phyloP scores from a whole-genome alignment of 1,284 basidiomycete species.

The Termitomyces sp. region DNA sequence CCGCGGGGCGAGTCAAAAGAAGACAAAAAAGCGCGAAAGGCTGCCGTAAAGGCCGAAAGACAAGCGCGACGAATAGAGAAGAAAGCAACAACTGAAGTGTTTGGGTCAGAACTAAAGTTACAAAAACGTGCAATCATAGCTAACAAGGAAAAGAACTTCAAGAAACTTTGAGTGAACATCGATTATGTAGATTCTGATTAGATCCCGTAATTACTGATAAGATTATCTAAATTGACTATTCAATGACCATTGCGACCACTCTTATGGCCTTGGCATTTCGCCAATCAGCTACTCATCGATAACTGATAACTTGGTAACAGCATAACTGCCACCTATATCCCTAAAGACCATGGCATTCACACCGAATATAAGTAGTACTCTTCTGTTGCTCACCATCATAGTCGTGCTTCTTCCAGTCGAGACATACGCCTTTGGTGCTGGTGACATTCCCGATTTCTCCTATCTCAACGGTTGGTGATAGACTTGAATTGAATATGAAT shows the following conservation, averaged over 20 bases:
- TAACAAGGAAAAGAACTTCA: constrained; percentile 41
- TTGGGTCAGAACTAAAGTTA: constrained; percentile 67
- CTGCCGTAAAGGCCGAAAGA: constrained; percentile 80
- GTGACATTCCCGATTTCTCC: constrained; percentile 59
- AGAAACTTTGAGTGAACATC: constrained; percentile 31
- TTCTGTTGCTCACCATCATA: constrained; percentile 42
- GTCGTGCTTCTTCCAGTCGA: constrained; percentile 42
- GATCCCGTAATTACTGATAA: constrained; percentile 8
- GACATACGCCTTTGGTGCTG: constrained; percentile 54
- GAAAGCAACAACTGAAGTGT: constrained; percentile 74
- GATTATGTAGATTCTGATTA: constrained; percentile 13
- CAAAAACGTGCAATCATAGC: constrained; percentile 59
- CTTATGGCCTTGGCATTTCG: not conserved
- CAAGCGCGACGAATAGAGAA: constrained; percentile 76
- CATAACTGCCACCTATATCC: too few relatives aligned
- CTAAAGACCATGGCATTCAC: constrained; percentile 25
- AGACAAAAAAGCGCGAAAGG: constrained; percentile 85
- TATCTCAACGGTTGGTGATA: constrained; percentile 47
- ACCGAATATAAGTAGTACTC: constrained; percentile 29
- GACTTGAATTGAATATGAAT: not conserved
- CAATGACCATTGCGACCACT: not conserved
- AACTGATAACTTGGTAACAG: too few relatives aligned
- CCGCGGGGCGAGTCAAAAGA: constrained; percentile 78
- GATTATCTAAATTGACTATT: constrained; percentile 8
- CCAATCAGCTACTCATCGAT: constrained; percentile 11